Conservation (phyloP, 768 basidiomycete genomes). For the Fibroporia radiculosa region DNA sequence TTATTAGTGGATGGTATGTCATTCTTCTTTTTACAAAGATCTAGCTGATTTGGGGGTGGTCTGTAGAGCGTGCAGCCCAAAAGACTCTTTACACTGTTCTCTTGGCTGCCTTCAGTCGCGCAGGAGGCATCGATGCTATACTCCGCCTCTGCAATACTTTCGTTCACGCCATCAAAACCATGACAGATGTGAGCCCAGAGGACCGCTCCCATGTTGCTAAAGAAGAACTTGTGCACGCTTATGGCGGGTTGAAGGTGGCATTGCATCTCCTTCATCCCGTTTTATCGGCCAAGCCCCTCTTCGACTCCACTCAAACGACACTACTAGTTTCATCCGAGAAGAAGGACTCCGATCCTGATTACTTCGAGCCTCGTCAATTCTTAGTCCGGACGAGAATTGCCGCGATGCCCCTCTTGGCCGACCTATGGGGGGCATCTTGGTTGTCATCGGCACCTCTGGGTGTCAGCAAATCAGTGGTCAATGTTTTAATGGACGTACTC, state of each 20-base stretch:
- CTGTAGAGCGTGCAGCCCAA: slow-evolving; percentile 64
- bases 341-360: slow-evolving; percentile 65
- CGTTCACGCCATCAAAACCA: slow-evolving; percentile 46
- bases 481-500: slow-evolving; percentile 72
- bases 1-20: slow-evolving; percentile 53
- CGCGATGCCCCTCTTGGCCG: slow-evolving; percentile 55
- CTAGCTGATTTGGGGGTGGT: neutral
- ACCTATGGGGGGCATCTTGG: slow-evolving; percentile 83
- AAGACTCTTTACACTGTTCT: slow-evolving; percentile 79
- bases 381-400: slow-evolving; percentile 72
- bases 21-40: neutral
- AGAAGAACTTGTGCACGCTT: slow-evolving; percentile 68
- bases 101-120: slow-evolving; percentile 63
- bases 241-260: slow-evolving; percentile 73
- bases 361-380: slow-evolving; percentile 83
- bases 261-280: slow-evolving; percentile 71
- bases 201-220: slow-evolving; percentile 50
- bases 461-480: slow-evolving; percentile 68
- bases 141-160: slow-evolving; percentile 49
- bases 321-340: slow-evolving; percentile 70
- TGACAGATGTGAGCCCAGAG: slow-evolving; percentile 42
- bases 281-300: slow-evolving; percentile 68
- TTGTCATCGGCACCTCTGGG: slow-evolving; percentile 66
- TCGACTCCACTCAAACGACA: slow-evolving; percentile 80
- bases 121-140: slow-evolving; percentile 65